Conservation (phyloP, 179 eudicot species). For the Corrigiola litoralis region DNA sequence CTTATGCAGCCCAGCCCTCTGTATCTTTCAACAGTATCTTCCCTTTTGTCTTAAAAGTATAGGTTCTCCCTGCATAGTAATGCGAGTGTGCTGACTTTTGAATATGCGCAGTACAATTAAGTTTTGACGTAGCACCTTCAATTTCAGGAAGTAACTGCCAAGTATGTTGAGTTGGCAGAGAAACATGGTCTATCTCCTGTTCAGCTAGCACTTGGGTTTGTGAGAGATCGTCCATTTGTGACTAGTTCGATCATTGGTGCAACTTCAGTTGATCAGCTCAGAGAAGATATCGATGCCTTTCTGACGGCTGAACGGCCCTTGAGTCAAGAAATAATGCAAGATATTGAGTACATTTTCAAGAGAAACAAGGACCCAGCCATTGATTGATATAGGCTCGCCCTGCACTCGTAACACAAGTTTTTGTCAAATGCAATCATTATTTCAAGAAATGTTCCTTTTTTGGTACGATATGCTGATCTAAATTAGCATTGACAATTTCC, state of each 20-base stretch:
- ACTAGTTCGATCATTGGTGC: slow-evolving; percentile 90
- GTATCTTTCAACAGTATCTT: too few species aligned
- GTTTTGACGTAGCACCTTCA: neutral
- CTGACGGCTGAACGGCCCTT: slow-evolving; percentile 63
- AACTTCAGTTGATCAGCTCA: slow-evolving; percentile 73
- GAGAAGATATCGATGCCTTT: slow-evolving; percentile 78
- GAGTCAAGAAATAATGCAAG: slow-evolving; percentile 57
- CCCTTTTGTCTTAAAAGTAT: neutral
- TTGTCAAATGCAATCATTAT: neutral
- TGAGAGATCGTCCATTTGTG: slow-evolving; percentile 79
- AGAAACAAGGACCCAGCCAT: slow-evolving; percentile 89
- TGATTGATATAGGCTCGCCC: too few species aligned
- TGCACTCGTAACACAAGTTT: too few species aligned
- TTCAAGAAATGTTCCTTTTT: neutral
- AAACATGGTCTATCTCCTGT: slow-evolving; percentile 75
- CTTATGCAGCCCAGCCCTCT: too few species aligned
- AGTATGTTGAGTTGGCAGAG: slow-evolving; percentile 72
- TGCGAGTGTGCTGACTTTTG: neutral
- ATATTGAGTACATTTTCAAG: slow-evolving; percentile 66
- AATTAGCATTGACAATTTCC: too few species aligned
- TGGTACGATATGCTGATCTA: too few species aligned
- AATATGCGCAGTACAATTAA: neutral
- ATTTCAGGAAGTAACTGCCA: slow-evolving; percentile 75
- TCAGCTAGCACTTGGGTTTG: slow-evolving; percentile 77
- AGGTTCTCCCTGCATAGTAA: neutral